These are phyloP conservation scores for Podila verticillata DNA, from an alignment of 192 early-diverging fungal species.

Conservation along the genomic window DNA sequence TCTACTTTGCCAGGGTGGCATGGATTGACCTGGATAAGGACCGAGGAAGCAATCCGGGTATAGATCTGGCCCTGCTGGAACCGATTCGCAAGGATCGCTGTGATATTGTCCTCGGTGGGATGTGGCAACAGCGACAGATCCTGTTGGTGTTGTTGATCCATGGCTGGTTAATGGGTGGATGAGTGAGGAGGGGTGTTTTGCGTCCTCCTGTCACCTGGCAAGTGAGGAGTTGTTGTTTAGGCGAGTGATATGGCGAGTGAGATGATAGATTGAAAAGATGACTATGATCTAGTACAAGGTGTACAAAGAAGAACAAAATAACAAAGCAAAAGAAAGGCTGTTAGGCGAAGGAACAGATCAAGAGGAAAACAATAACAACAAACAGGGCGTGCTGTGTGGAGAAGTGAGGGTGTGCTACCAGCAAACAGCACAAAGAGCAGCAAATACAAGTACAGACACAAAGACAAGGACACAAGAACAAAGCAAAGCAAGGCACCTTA, in stretches of 20 bases:
- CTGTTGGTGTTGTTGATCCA: slow-evolving; percentile 28
- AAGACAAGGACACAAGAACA: too few relatives aligned
- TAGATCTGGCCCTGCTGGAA: slow-evolving; percentile 68
- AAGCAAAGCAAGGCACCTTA: too few relatives aligned
- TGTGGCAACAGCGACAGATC: slow-evolving; percentile 39
- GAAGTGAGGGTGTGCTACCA: background rate
- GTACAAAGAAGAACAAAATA: background rate
- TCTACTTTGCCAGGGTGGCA: slow-evolving; percentile 62
- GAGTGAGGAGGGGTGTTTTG: too few relatives aligned
- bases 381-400: too few relatives aligned
- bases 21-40: slow-evolving; percentile 78
- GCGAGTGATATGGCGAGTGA: background rate
- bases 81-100: slow-evolving; percentile 59
- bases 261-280: background rate
- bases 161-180: background rate
- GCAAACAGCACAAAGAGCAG: background rate
- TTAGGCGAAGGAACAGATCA: background rate
- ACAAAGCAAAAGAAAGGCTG: background rate
- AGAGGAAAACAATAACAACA: background rate
- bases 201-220: too few relatives aligned
- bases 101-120: slow-evolving; percentile 50
- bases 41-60: slow-evolving; percentile 74
- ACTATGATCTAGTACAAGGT: background rate
- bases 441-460: too few relatives aligned
- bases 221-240: background rate